Evolutionary conservation across 805 yeast species (phyloP).

Genomic region (Monosporozyma servazzii): DNA sequence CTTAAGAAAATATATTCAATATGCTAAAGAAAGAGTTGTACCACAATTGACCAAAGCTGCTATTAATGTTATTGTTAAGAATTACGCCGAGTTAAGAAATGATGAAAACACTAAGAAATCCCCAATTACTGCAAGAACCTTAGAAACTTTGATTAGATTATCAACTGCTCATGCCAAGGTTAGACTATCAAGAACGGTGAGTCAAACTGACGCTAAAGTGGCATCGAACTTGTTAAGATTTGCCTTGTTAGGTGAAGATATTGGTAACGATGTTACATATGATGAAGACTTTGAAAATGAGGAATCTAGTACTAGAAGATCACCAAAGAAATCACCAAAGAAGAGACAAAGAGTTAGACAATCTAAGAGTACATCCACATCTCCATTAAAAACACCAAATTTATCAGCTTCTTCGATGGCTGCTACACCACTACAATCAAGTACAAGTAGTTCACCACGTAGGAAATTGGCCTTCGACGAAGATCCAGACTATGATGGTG

Average conservation of each 20-base stretch:
- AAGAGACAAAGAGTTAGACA: slow-evolving; percentile 21
- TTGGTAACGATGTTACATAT: slow-evolving; percentile 16
- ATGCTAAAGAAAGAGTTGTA: slow-evolving; percentile 78
- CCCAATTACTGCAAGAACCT: slow-evolving; percentile 96
- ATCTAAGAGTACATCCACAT: slow-evolving; percentile 7
- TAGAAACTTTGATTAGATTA: slow-evolving; percentile 89
- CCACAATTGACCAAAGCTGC: slow-evolving; percentile 77
- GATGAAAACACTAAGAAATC: slow-evolving; percentile 74
- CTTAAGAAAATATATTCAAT: slow-evolving; percentile 84
- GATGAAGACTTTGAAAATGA: slow-evolving; percentile 20
- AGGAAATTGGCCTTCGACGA: slow-evolving; percentile 15
- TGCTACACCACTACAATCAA: slow-evolving; percentile 4
- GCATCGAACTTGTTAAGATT: slow-evolving; percentile 81
- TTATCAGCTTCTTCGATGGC: slow-evolving; percentile 7
- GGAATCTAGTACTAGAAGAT: slow-evolving; percentile 9
- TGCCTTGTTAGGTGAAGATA: slow-evolving; percentile 53
- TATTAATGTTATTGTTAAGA: slow-evolving; percentile 66
- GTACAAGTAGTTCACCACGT: slow-evolving; percentile 14
- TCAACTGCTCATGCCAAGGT: slow-evolving; percentile 96
- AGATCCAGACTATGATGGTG: slow-evolving; percentile 21
- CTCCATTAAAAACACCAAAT: slow-evolving; percentile 17
- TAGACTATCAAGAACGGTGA: slow-evolving; percentile 70
- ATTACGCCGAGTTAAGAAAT: slow-evolving; percentile 76
- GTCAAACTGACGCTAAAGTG: slow-evolving; percentile 66
- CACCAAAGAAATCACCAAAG: slow-evolving; percentile 29